Evolutionary conservation across 495 filamentous ascomycete species (phyloP).

Genomic region (Choiromyces venosus): DNA sequence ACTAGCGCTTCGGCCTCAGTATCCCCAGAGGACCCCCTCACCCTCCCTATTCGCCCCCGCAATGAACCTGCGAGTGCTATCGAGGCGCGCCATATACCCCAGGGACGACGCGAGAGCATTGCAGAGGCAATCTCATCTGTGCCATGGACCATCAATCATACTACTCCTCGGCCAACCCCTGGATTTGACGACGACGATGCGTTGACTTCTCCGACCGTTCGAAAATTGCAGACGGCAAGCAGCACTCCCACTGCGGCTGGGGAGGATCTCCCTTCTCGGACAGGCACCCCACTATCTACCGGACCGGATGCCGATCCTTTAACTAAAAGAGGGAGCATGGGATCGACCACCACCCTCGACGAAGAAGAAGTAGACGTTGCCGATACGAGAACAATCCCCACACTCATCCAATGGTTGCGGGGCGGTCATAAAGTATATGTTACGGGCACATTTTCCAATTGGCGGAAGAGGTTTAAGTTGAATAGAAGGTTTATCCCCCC

Average conservation of each 20-base stretch:
- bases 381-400: slow-evolving; percentile 66
- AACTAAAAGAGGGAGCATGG: slow-evolving; percentile 39
- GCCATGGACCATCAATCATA: slow-evolving; percentile 10
- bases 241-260: slow-evolving; percentile 31
- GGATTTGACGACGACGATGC: slow-evolving; percentile 22
- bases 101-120: slow-evolving; percentile 30
- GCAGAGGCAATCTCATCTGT: slow-evolving; percentile 18
- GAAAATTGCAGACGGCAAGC: slow-evolving; percentile 16
- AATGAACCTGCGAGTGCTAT: slow-evolving; percentile 20
- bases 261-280: slow-evolving; percentile 25
- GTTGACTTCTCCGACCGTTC: slow-evolving; percentile 18
- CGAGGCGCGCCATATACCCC: slow-evolving; percentile 22
- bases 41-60: slow-evolving; percentile 8
- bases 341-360: slow-evolving; percentile 69
- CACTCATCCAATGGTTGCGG: slow-evolving; percentile 72
- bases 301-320: slow-evolving; percentile 28
- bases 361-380: slow-evolving; percentile 70
- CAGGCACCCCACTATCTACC: slow-evolving; percentile 21
- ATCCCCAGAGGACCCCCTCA: slow-evolving; percentile 22
- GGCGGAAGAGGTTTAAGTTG: slow-evolving; percentile 85
- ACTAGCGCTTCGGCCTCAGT: slow-evolving; percentile 11
- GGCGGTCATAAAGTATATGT: slow-evolving; percentile 85
- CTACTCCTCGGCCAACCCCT: slow-evolving; percentile 2
- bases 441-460: slow-evolving; percentile 92
- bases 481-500: slow-evolving; percentile 60